These are phyloP conservation scores for Aspergillus intermedius DNA, from an alignment of 2,329 filamentous ascomycete genomes.

Conservation along the genomic window DNA sequence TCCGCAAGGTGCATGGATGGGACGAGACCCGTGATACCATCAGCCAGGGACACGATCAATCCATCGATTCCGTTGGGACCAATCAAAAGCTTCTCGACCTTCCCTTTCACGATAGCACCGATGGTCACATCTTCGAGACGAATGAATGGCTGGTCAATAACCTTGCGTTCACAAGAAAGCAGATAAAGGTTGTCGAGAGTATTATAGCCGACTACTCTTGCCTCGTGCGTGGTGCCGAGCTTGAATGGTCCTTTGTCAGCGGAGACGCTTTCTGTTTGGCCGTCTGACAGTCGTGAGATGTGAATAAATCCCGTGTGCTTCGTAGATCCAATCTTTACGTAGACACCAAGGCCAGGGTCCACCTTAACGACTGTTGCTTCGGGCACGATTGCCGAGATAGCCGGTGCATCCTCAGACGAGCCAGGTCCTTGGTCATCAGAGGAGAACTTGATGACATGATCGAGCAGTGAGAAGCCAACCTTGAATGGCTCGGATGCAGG, in stretches of 20 bases:
- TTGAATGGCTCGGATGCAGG: slow-evolving; percentile 72
- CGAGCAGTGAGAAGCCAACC: slow-evolving; percentile 77
- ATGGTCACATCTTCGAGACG: slow-evolving; percentile 84
- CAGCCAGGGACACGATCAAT: slow-evolving; percentile 73
- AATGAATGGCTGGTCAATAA: slow-evolving; percentile 82
- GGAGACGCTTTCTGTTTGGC: slow-evolving; percentile 77
- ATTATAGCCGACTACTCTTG: slow-evolving; percentile 80
- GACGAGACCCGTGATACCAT: slow-evolving; percentile 84
- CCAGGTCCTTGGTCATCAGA: slow-evolving; percentile 26
- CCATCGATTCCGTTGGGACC: slow-evolving; percentile 72
- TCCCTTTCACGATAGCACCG: slow-evolving; percentile 73
- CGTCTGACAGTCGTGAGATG: slow-evolving; percentile 85
- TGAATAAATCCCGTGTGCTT: slow-evolving; percentile 80
- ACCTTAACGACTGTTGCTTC: slow-evolving; percentile 74
- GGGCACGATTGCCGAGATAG: slow-evolving; percentile 64
- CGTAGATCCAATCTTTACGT: slow-evolving; percentile 62
- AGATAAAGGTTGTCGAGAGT: slow-evolving; percentile 78
- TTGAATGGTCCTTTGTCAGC: slow-evolving; percentile 72
- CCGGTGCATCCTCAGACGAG: slow-evolving; percentile 41
- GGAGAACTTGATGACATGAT: slow-evolving; percentile 68
- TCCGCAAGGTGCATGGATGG: slow-evolving; percentile 85
- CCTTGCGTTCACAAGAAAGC: slow-evolving; percentile 71
- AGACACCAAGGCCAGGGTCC: slow-evolving; percentile 72
- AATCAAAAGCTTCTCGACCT: slow-evolving; percentile 76
- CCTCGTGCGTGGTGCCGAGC: slow-evolving; percentile 68